Evolutionary conservation across 148 eudicot species (phyloP), one percentile per base, ranked within the genome.

Genomic region (Drosera capensis): DNA sequence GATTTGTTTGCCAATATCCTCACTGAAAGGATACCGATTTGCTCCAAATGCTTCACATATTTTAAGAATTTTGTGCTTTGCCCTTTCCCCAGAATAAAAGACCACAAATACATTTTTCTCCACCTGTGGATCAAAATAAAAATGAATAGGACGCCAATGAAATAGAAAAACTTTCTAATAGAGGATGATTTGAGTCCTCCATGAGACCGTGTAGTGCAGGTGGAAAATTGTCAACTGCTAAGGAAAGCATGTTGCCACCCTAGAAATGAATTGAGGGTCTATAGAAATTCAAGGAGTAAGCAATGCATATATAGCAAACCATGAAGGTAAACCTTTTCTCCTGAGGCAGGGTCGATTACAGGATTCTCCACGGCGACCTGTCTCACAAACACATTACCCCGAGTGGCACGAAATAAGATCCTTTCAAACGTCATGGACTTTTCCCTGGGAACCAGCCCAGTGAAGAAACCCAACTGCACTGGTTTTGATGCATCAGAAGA

Each of bases 41-140:
- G 99, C 99, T 59, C 95, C 95, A 66, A 90, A 90, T 49, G 95
- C 95, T 55, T 85, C 99, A 65, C 88, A 85, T 63, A 90, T 90
- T 73, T 85, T 85, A 28, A 70, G 73, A 50, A 85, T 76, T 66
- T 90, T 90, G 66, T 42, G 67, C 72, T 78, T 90, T 26, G 94
- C 95, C 58, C 82, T 75, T 49, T 85, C 99, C 26, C 99, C 99
- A 61, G 95, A 85, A 66, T 64, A 90, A 71, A 90, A 90, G 47
- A 76, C 73, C 16, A 65, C 70, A 39, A 90, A 90, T 13, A 81
- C 95, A 74, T 90, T 84, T 59, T 90, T 90, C 51, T 90, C 95
- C 64, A 84, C 94, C 99, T 90, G 62, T 41, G 23, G 2, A 49
- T 22, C 8, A 52, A 34, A 9, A 4, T 11, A 0, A 13, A 34